Conservation (phyloP, 2,329 filamentous ascomycete species). For the Fusarium nematophilum region DNA sequence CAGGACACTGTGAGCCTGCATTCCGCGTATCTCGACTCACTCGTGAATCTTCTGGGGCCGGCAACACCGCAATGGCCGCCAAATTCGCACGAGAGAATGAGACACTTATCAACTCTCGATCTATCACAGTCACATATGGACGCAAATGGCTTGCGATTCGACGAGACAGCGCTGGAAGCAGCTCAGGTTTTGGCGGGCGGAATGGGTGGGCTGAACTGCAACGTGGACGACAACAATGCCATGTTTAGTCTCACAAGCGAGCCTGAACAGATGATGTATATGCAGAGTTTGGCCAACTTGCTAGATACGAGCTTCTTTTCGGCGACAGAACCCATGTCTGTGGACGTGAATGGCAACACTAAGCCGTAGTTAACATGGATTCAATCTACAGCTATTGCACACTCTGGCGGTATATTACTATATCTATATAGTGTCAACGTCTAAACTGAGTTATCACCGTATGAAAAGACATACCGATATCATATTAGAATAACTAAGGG, state of each 20-base stretch:
- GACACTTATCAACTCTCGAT: not conserved
- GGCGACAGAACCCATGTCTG: not conserved
- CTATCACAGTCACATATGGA: not conserved
- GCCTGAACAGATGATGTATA: constrained; percentile 14
- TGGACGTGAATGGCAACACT: not conserved
- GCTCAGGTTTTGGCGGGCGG: constrained; percentile 4
- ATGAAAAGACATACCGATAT: not conserved
- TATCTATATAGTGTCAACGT: too few species aligned
- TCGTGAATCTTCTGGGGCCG: not conserved
- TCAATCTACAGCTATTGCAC: not conserved
- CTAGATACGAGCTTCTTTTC: constrained; percentile 25
- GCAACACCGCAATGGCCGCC: not conserved
- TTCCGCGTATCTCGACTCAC: constrained; percentile 13
- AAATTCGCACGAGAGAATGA: not conserved
- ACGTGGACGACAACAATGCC: not conserved
- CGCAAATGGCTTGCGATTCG: not conserved
- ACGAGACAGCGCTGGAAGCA: constrained; percentile 6
- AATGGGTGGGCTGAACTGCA: not conserved
- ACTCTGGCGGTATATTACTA: not conserved
- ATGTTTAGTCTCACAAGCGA: constrained; percentile 5
- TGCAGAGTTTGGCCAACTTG: constrained; percentile 28
- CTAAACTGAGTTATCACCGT: not conserved
- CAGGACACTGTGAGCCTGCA: constrained; percentile 24
- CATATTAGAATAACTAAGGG: too few species aligned
- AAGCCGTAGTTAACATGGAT: not conserved